Evolutionary conservation across 2,329 filamentous ascomycete genomes (phyloP), one percentile per base, ranked within the genome.

Genomic region (Aspergillus quadricinctus): DNA sequence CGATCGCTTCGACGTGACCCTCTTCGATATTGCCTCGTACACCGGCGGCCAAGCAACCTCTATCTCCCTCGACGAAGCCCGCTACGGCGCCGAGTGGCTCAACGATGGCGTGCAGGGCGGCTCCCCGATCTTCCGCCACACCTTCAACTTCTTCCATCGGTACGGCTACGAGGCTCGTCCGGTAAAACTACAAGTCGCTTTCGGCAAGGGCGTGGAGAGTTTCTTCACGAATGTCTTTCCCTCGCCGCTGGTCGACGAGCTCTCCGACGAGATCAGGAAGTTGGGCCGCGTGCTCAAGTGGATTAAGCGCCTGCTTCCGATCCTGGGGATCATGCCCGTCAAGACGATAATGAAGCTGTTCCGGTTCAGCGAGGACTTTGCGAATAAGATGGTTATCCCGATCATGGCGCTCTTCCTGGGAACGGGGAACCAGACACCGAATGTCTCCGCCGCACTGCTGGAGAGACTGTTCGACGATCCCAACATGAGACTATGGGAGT

Each of bases 351-450:
- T 90, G 63, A 83, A 82, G 55, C 70, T 90, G 51, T 90, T 89
- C 71, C 75, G 83, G 55, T 90, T 91, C 72, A 86, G 79, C 55
- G 79, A 82, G 9, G 86, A 88, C 54, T 92, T 91, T 66, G 82
- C 82, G 17, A 86, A 90, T 65, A 85, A 84, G 37, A 86, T 91
- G 72, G 84, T 88, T 0, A 79, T 88, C 56, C 88, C 88, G 0
- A 82, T 91, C 69, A 82, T 90, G 31, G 88, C 88, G 0, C 75
- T 91, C 1, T 90, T 92, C 66, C 76, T 91, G 0, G 88, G 88
- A 0, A 90, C 88, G 0, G 87, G 88, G 1, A 91, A 91, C 62
- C 86, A 89, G 64, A 88, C 88, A 0, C 83, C 87, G 0, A 84
- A 89, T 60, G 87, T 91, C 0, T 84, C 88, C 0, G 83, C 81